Conservation (phyloP, 1,284 basidiomycete genomes). For the Agaricales sp. region DNA sequence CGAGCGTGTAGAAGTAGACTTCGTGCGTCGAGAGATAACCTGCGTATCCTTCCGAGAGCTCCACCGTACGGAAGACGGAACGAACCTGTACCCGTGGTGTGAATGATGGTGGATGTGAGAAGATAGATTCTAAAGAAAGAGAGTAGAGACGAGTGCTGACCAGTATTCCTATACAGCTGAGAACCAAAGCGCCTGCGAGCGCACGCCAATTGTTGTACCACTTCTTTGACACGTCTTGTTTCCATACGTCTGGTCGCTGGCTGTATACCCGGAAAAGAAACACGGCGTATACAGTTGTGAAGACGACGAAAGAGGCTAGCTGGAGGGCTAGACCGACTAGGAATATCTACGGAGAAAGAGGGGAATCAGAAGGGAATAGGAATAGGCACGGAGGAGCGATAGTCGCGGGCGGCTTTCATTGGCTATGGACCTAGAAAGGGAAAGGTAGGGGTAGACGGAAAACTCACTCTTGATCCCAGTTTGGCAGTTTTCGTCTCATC, state of each 20-base stretch:
- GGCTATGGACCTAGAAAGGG: background rate
- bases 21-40: constrained; percentile 55
- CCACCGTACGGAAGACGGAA: constrained; percentile 57
- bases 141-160: constrained; percentile 21
- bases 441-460: background rate
- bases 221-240: constrained; percentile 22
- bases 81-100: constrained; percentile 36
- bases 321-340: constrained; percentile 55
- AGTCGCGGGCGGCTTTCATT: background rate
- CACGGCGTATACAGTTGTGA: constrained; percentile 43
- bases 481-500: constrained; percentile 18
- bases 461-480: constrained; percentile 26
- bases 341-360: constrained; percentile 36
- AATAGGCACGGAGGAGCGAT: background rate
- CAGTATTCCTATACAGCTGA: constrained; percentile 60
- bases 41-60: constrained; percentile 53
- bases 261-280: constrained; percentile 47
- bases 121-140: background rate
- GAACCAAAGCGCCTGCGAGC: constrained; percentile 37
- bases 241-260: constrained; percentile 37
- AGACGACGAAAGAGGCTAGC: constrained; percentile 52
- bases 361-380: background rate
- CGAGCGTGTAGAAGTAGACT: constrained; percentile 54
- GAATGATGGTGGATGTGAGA: background rate
- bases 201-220: constrained; percentile 55